These are phyloP conservation scores for Dentipellis fragilis DNA, from an alignment of 768 basidiomycete species.

Conservation along the genomic window DNA sequence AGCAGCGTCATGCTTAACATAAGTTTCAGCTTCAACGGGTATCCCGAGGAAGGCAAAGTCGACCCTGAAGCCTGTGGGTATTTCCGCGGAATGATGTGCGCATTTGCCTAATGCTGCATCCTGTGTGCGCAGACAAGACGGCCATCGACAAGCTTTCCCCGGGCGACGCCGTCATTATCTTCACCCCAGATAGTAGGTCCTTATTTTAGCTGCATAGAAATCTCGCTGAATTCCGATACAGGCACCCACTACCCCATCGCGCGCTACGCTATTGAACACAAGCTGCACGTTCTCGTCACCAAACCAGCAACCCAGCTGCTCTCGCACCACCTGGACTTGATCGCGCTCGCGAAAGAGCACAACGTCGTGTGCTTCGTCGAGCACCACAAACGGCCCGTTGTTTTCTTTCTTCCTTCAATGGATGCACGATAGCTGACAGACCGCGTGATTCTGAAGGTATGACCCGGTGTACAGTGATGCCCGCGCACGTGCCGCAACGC, in stretches of 20 bases:
- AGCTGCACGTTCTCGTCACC: conserved; percentile 84
- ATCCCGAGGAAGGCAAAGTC: conserved; percentile 56
- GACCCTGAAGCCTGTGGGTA: conserved; percentile 77
- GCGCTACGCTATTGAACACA: conserved; percentile 75
- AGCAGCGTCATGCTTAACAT: neutral
- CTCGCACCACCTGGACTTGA: conserved; percentile 70
- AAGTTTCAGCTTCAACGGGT: conserved; percentile 60
- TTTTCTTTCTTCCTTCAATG: neutral
- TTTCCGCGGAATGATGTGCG: neutral
- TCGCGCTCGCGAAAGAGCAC: conserved; percentile 67
- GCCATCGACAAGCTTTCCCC: conserved; percentile 71
- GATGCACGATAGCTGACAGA: neutral
- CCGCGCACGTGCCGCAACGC: conserved; percentile 56
- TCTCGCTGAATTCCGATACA: conserved; percentile 18
- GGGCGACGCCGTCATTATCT: conserved; percentile 86
- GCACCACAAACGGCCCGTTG: conserved; percentile 74
- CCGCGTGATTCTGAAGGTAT: conserved; percentile 33
- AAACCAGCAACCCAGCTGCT: conserved; percentile 88
- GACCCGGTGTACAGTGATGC: conserved; percentile 94
- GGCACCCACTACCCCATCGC: conserved; percentile 82
- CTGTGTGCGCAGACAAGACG: conserved; percentile 45
- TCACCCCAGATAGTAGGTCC: conserved; percentile 77
- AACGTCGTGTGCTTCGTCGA: conserved; percentile 89
- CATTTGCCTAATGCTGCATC: conserved; percentile 1
- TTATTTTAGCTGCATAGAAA: neutral